Percentiles rank a stretch among this genome's conserved stretches.
Conservation (phyloP, 2,329 filamentous ascomycete genomes). For the Trichophyton verrucosum region DNA sequence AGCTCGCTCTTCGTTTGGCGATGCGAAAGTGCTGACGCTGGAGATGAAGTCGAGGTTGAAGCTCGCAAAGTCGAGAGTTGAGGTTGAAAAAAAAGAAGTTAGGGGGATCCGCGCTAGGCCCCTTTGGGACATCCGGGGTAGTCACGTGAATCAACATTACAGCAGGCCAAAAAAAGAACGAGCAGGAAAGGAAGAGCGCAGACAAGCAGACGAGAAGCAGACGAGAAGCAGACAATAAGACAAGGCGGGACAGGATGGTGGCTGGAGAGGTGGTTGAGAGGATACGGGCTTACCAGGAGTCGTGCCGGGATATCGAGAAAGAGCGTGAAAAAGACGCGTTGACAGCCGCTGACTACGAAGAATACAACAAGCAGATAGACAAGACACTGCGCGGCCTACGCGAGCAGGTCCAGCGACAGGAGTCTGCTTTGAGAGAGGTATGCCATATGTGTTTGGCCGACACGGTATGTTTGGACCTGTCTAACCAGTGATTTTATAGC, state of each 20-base stretch:
- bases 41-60: conserved; percentile 6
- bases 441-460: conserved; percentile 5
- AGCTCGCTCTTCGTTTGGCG: background rate
- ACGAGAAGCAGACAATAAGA: background rate
- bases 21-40: conserved; percentile 10
- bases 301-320: conserved; percentile 25
- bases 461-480: conserved; percentile 11
- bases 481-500: conserved; percentile 15
- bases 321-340: conserved; percentile 21
- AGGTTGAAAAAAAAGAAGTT: conserved; percentile 5
- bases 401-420: conserved; percentile 36
- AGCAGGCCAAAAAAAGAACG: background rate
- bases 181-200: background rate
- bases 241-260: conserved; percentile 5
- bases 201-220: background rate
- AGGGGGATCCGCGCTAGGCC: background rate
- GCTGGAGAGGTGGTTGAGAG: conserved; percentile 10
- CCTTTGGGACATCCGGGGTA: conserved; percentile 1
- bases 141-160: background rate
- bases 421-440: conserved; percentile 37
- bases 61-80: background rate
- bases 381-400: conserved; percentile 57
- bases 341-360: conserved; percentile 20
- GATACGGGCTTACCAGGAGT: conserved; percentile 20
- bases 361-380: conserved; percentile 40